Evolutionary conservation across 73 alveolate species (phyloP).

Genomic region (Uronychia setigera): DNA sequence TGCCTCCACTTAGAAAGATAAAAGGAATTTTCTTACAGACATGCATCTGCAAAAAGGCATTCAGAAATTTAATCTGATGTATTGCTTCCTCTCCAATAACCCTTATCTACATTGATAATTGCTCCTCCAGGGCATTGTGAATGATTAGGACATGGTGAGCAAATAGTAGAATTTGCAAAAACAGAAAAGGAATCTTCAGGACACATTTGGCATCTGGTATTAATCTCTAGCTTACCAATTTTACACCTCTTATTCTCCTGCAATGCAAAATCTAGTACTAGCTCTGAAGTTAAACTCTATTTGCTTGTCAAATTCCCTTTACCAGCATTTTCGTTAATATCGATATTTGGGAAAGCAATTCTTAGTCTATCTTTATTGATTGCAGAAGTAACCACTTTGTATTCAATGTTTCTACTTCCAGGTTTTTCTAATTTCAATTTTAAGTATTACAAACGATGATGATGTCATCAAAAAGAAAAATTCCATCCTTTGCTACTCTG

Average conservation of each 20-base stretch:
- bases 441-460: not conserved
- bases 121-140: slow-evolving; percentile 29
- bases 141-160: slow-evolving; percentile 19
- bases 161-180: no score
- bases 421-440: not conserved
- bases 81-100: slow-evolving; percentile 26
- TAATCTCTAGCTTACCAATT: no score
- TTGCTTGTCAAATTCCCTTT: not conserved
- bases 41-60: slow-evolving; percentile 19
- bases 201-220: no score
- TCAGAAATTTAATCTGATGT: slow-evolving; percentile 26
- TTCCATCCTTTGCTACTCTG: not conserved
- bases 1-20: not conserved
- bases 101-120: slow-evolving; percentile 14
- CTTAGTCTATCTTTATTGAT: not conserved
- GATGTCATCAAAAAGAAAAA: not conserved
- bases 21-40: not conserved
- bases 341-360: not conserved
- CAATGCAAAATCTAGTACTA: not conserved
- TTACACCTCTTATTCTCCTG: not conserved
- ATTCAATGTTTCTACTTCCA: not conserved
- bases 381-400: not conserved
- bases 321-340: not conserved
- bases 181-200: no score
- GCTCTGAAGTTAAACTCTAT: not conserved